phyloP scores from a whole-genome alignment of 2,329 filamentous ascomycete species.

The Colletotrichum graminicola region DNA sequence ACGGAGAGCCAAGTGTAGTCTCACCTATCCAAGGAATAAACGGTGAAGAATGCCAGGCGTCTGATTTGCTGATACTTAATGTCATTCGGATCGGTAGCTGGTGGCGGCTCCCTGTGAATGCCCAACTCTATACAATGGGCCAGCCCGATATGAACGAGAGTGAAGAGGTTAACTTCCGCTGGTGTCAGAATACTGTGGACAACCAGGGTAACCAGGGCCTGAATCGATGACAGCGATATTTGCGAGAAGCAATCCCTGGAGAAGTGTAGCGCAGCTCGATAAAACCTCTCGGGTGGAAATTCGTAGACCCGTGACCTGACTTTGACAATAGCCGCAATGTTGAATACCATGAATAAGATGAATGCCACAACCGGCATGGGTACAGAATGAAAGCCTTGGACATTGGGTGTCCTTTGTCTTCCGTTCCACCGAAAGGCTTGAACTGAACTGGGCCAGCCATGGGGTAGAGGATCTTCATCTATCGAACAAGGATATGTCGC shows the following conservation, averaged over 20 bases:
- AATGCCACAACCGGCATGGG: conserved; percentile 47
- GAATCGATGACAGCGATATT: conserved; percentile 51
- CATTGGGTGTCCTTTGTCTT: conserved; percentile 20
- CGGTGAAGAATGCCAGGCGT: conserved; percentile 51
- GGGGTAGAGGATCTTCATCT: conserved; percentile 28
- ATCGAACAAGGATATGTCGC: conserved; percentile 35
- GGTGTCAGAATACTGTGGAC: conserved; percentile 51
- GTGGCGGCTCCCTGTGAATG: conserved; percentile 50
- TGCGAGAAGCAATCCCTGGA: conserved; percentile 50
- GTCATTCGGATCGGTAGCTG: conserved; percentile 16
- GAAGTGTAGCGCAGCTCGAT: conserved; percentile 49
- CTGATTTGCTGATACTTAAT: conserved; percentile 38
- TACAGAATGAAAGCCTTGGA: conserved; percentile 15
- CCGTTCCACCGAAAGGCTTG: conserved; percentile 45
- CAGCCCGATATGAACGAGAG: conserved; percentile 51
- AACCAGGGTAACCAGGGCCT: conserved; percentile 49
- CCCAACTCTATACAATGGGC: conserved; percentile 55
- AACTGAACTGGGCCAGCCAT: conserved; percentile 43
- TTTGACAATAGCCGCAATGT: conserved; percentile 51
- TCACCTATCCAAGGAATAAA: conserved; percentile 53
- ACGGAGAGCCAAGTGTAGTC: not conserved
- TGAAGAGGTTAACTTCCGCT: conserved; percentile 53
- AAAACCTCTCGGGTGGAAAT: conserved; percentile 51
- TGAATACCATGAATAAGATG: conserved; percentile 53
- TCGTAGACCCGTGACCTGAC: conserved; percentile 51